Conservation (phyloP, 495 filamentous ascomycete species). For the Clavariopsis aquatica region DNA sequence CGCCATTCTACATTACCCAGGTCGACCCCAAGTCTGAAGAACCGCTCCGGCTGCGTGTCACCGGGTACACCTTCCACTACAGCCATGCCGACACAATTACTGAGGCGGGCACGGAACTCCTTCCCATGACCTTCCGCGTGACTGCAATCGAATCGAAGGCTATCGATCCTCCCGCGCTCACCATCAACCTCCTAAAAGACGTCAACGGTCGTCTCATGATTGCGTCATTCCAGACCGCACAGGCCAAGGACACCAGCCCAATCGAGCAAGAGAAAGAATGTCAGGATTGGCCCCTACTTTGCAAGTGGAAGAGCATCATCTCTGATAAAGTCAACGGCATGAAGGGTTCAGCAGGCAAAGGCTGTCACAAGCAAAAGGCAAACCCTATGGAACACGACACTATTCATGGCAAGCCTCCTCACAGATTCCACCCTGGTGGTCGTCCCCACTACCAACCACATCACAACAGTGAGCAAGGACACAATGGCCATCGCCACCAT, state of each 20-base stretch:
- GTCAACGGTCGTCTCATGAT: conserved; percentile 36
- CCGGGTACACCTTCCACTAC: conserved; percentile 37
- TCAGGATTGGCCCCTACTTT: conserved; percentile 37
- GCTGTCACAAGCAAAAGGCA: conserved; percentile 36
- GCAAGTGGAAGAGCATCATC: conserved; percentile 37
- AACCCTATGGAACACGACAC: conserved; percentile 29
- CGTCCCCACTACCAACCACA: conserved; percentile 25
- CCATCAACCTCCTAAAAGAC: conserved; percentile 36
- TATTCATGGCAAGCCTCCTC: conserved; percentile 26
- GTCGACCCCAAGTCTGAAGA: conserved; percentile 24
- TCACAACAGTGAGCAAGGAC: conserved; percentile 2
- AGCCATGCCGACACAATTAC: conserved; percentile 33
- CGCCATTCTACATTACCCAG: conserved; percentile 35
- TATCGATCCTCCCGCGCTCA: conserved; percentile 29
- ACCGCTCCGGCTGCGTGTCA: conserved; percentile 30
- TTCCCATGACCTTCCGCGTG: conserved; percentile 39
- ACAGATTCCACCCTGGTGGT: conserved; percentile 29
- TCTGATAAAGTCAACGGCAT: conserved; percentile 30
- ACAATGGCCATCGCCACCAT: conserved; percentile 32
- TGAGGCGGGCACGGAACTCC: conserved; percentile 36
- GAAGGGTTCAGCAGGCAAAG: conserved; percentile 26
- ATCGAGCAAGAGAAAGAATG: conserved; percentile 36
- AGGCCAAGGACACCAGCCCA: conserved; percentile 25
- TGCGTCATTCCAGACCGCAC: conserved; percentile 33
- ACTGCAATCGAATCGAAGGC: conserved; percentile 34